A percentile compares a stretch with the other conserved stretches of the same genome.
phyloP scores from a whole-genome alignment of 169 alveolate species.

The Theileria annulata region DNA sequence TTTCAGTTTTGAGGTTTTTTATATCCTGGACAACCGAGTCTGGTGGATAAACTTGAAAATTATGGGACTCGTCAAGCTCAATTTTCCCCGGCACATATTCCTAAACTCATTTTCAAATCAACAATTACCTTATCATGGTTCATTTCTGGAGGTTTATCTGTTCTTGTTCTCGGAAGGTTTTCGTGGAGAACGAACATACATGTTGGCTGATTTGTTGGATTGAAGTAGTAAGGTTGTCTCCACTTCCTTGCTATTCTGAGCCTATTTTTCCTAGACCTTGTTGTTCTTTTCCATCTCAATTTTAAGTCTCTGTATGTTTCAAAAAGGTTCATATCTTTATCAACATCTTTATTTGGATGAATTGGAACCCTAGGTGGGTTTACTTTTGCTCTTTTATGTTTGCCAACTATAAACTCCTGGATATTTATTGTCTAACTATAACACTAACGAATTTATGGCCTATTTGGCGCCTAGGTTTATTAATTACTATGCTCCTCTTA shows the following conservation, averaged over 20 bases:
- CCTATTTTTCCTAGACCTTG: slow-evolving; percentile 69
- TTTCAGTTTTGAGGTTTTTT: slow-evolving; percentile 31
- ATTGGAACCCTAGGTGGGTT: slow-evolving; percentile 82
- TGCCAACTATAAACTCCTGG: slow-evolving; percentile 81
- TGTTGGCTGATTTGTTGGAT: slow-evolving; percentile 70
- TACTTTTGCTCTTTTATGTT: slow-evolving; percentile 75
- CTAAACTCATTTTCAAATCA: not conserved
- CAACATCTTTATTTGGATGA: slow-evolving; percentile 78
- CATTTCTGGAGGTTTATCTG: slow-evolving; percentile 5
- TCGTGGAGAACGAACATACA: slow-evolving; percentile 75
- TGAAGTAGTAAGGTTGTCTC: slow-evolving; percentile 74
- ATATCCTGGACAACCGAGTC: slow-evolving; percentile 42
- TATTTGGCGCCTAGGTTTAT: slow-evolving; percentile 60
- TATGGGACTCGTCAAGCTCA: slow-evolving; percentile 37
- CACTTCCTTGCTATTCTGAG: slow-evolving; percentile 78
- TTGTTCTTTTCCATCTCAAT: slow-evolving; percentile 76
- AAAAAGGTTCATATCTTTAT: slow-evolving; percentile 73
- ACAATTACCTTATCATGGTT: not conserved
- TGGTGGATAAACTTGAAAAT: slow-evolving; percentile 73
- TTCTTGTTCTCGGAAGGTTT: slow-evolving; percentile 72
- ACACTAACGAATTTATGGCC: slow-evolving; percentile 63
- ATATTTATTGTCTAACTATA: not conserved
- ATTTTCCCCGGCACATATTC: slow-evolving; percentile 29
- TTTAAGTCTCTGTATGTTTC: slow-evolving; percentile 77
- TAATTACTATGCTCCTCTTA: slow-evolving; percentile 38